These are phyloP conservation scores for Ogataea methylovora DNA, from an alignment of 805 yeast species.

Conservation along the genomic window DNA sequence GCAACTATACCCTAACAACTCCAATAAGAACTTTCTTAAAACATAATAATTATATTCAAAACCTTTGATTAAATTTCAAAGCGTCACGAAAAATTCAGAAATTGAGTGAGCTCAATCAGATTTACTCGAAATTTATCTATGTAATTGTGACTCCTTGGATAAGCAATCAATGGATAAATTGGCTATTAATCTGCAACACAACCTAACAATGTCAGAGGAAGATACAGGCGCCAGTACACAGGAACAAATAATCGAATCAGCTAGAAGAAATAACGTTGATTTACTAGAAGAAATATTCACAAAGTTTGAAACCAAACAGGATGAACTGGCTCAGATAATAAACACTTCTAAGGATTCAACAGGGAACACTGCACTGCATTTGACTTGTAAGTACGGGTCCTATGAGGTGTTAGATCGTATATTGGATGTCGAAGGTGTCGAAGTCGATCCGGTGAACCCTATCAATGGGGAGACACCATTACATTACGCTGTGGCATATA, in stretches of 20 bases:
- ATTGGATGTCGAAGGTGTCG: constrained; percentile 84
- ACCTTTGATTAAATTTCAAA: too few species aligned
- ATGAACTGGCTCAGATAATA: constrained; percentile 39
- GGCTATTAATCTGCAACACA: too few species aligned
- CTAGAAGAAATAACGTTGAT: constrained; percentile 83
- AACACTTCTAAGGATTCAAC: constrained; percentile 70
- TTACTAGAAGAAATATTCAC: constrained; percentile 35
- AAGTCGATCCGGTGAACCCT: constrained; percentile 72
- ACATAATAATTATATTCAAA: too few species aligned
- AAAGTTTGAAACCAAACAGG: constrained; percentile 27
- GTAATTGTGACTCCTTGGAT: too few species aligned
- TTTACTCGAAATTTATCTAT: too few species aligned
- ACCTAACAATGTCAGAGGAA: too few species aligned
- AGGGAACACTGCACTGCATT: constrained; percentile 74
- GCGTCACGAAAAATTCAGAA: too few species aligned
- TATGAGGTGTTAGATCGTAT: constrained; percentile 79
- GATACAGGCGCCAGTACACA: constrained; percentile 64
- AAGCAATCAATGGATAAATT: too few species aligned
- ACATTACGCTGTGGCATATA: constrained; percentile 75
- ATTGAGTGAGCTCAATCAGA: too few species aligned
- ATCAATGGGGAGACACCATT: constrained; percentile 81
- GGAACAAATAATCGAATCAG: constrained; percentile 80
- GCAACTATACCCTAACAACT: too few species aligned
- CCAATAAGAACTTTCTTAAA: too few species aligned
- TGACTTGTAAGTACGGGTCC: constrained; percentile 75